Conservation (phyloP, 768 basidiomycete genomes). For the Bullera alba region DNA sequence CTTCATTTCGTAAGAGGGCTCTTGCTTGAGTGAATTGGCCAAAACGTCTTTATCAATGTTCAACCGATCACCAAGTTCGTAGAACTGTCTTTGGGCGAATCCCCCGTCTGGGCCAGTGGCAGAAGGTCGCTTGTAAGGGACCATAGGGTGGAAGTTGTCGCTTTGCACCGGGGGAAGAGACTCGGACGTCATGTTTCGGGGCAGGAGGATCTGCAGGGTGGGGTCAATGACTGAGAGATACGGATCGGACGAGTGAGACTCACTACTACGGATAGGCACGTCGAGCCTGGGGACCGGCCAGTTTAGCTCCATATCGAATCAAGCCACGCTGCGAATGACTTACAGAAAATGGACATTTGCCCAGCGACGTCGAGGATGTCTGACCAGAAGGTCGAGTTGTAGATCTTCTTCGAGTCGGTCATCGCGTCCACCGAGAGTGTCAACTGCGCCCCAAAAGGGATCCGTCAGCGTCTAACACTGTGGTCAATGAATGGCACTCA, state of each 20-base stretch:
- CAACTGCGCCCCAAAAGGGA: conserved; percentile 2
- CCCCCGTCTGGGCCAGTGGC: background rate
- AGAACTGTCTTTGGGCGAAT: conserved; percentile 10
- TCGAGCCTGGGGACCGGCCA: conserved; percentile 2
- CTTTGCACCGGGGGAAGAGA: conserved; percentile 10
- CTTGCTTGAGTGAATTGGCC: background rate
- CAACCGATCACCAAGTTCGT: conserved; percentile 26
- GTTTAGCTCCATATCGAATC: no score
- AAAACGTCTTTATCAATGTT: conserved; percentile 26
- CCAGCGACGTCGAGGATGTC: conserved; percentile 18
- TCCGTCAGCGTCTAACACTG: background rate
- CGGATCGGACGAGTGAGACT: no score
- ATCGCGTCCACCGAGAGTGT: conserved; percentile 20
- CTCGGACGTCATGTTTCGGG: conserved; percentile 33
- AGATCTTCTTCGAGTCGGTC: conserved; percentile 12
- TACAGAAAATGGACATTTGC: conserved; percentile 16
- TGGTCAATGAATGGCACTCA: conserved; percentile 5
- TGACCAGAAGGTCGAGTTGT: conserved; percentile 9
- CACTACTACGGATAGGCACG: conserved; percentile 22
- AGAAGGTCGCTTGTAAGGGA: conserved; percentile 18
- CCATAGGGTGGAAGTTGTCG: conserved; percentile 16
- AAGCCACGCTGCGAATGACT: no score
- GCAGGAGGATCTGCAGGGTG: conserved; percentile 29
- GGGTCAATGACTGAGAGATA: no score
- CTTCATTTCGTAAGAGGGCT: background rate